phyloP scores from a whole-genome alignment of 2,329 filamentous ascomycete species.

The Fusarium cicatricum region DNA sequence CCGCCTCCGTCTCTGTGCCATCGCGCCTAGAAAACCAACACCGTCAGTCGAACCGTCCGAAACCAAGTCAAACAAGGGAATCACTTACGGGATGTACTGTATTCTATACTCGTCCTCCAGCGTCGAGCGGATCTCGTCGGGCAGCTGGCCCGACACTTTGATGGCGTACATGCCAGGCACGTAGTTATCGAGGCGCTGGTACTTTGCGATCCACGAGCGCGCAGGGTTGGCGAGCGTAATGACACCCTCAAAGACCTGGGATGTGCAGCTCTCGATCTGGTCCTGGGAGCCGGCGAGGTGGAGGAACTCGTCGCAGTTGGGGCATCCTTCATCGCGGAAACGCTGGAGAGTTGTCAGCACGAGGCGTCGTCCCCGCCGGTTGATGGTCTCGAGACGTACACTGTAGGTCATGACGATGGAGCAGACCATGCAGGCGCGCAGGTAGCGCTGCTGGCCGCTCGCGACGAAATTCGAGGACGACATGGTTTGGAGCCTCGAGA shows the following conservation, averaged over 20 bases:
- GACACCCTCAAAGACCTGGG: constrained; percentile 92
- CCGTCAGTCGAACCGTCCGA: constrained; percentile 11
- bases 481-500: constrained; percentile 42
- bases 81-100: constrained; percentile 68
- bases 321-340: constrained; percentile 88
- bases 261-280: constrained; percentile 90
- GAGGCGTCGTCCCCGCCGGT: neutral
- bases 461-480: constrained; percentile 69
- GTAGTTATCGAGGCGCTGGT: constrained; percentile 91
- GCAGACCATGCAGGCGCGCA: constrained; percentile 99
- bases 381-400: constrained; percentile 56
- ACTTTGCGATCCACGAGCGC: constrained; percentile 94
- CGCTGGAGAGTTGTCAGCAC: constrained; percentile 59
- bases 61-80: neutral
- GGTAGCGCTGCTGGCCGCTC: constrained; percentile 79
- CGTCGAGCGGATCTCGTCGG: constrained; percentile 68
- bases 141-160: constrained; percentile 86
- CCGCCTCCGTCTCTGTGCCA: constrained; percentile 62
- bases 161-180: constrained; percentile 91
- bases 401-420: constrained; percentile 86
- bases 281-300: constrained; percentile 82
- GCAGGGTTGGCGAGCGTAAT: constrained; percentile 85
- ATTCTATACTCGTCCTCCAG: constrained; percentile 71
- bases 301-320: constrained; percentile 95
- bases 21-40: constrained; percentile 55